A percentile compares a stretch with the other conserved stretches of the same genome.
Conservation (phyloP, 331 rosid species). For the Malus hybrid region DNA sequence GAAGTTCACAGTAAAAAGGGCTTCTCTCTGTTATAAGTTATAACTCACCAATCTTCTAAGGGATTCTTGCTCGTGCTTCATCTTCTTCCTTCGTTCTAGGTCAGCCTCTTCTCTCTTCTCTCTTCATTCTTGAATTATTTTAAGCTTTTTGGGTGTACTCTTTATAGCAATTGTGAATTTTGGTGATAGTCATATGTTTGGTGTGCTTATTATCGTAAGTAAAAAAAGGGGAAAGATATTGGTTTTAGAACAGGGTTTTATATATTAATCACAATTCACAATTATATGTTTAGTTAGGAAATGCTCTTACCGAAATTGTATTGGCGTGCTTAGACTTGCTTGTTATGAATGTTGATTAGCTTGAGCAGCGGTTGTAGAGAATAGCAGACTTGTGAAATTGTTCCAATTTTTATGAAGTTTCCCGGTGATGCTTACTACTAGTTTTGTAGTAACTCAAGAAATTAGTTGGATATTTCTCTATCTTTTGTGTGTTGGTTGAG, state of each 20-base stretch:
- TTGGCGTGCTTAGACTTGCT: not conserved
- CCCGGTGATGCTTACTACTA: not conserved
- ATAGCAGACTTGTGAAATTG: not conserved
- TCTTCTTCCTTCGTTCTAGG: too few relatives aligned
- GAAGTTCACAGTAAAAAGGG: too few relatives aligned
- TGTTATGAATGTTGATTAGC: not conserved
- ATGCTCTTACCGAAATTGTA: not conserved
- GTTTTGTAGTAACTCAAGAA: too few relatives aligned
- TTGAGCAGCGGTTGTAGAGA: not conserved
- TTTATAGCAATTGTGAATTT: too few relatives aligned
- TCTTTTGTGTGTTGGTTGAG: not conserved
- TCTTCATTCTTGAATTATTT: too few relatives aligned
- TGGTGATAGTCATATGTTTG: too few relatives aligned
- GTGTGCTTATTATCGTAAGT: not conserved
- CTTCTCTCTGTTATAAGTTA: too few relatives aligned
- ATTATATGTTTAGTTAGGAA: not conserved
- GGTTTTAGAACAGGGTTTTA: not conserved
- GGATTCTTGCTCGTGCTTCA: too few relatives aligned
- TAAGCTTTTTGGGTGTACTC: too few relatives aligned
- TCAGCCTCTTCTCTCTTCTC: too few relatives aligned
- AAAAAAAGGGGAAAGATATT: not conserved
- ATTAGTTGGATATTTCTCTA: too few relatives aligned
- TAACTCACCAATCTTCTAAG: too few relatives aligned
- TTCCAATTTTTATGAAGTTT: not conserved
- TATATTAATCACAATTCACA: accelerated